Evolutionary conservation across 176 grass and related monocot species (phyloP).

Genomic region (Phyllostachys edulis): DNA sequence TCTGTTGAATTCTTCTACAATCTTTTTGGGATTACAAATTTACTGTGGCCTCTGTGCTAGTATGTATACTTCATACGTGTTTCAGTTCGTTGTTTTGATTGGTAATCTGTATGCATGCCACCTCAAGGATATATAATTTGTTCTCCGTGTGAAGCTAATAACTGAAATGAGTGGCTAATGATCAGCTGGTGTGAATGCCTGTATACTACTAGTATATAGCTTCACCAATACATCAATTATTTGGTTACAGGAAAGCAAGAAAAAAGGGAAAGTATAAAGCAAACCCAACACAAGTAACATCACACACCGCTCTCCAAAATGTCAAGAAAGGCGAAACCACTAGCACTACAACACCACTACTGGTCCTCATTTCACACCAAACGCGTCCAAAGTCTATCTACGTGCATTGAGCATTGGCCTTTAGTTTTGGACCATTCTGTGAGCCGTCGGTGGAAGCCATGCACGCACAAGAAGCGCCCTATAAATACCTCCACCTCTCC

Average conservation of each 20-base stretch:
- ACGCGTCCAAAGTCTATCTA: background rate
- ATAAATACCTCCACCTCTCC: background rate
- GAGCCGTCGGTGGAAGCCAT: background rate
- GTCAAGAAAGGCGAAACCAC: conserved; percentile 25
- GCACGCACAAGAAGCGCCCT: background rate
- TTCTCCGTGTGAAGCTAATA: background rate
- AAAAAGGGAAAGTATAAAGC: background rate
- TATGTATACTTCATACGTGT: background rate
- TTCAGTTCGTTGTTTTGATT: no score
- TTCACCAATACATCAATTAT: background rate
- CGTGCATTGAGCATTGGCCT: background rate
- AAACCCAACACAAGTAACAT: conserved; percentile 18
- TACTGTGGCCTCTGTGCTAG: background rate
- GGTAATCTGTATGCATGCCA: background rate
- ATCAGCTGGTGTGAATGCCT: conserved; percentile 10
- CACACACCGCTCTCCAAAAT: background rate
- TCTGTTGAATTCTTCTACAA: background rate
- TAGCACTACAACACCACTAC: background rate
- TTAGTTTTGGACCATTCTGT: background rate
- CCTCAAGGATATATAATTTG: background rate
- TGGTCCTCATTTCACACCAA: no score
- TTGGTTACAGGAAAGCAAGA: background rate
- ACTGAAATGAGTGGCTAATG: background rate
- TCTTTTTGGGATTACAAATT: background rate
- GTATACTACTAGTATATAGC: background rate